Evolutionary conservation across 805 yeast species (phyloP).

Genomic region (Ogataea wickerhamii): DNA sequence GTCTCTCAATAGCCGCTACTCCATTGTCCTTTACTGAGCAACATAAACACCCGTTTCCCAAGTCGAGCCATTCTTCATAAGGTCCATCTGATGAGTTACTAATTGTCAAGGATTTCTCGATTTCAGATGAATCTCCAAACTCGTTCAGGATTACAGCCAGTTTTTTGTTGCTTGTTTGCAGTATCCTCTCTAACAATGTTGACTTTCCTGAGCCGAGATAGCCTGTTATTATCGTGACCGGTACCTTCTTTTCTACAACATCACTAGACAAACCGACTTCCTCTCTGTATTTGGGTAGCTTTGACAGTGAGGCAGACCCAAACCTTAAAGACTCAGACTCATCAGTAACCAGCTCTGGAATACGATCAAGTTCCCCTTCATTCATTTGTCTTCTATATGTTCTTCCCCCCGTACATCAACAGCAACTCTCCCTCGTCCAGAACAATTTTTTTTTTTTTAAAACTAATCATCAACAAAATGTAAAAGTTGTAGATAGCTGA

Average conservation of each 20-base stretch:
- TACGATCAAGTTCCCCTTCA: conserved; percentile 19
- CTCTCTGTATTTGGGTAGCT: conserved; percentile 8
- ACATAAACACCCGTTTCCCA: conserved; percentile 95
- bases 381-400: too few relatives aligned
- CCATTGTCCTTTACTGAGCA: conserved; percentile 96
- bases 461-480: too few relatives aligned
- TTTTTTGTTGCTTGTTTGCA: conserved; percentile 63
- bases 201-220: conserved; percentile 94
- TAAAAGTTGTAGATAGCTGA: too few relatives aligned
- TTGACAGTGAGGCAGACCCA: conserved; percentile 11
- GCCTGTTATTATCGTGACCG: conserved; percentile 91
- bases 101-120: conserved; percentile 82
- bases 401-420: too few relatives aligned
- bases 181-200: conserved; percentile 73
- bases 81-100: conserved; percentile 45
- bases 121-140: conserved; percentile 85
- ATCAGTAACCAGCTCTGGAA: conserved; percentile 28
- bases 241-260: conserved; percentile 50
- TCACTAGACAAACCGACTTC: conserved; percentile 20
- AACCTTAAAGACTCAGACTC: conserved; percentile 25
- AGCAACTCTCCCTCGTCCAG: too few relatives aligned
- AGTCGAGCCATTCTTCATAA: conserved; percentile 91
- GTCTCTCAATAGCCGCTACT: conserved; percentile 86
- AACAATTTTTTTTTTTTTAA: too few relatives aligned
- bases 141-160: conserved; percentile 91